phyloP scores from a whole-genome alignment of 1,139 yeast species.

The Barnettozyma hawaiiensis region DNA sequence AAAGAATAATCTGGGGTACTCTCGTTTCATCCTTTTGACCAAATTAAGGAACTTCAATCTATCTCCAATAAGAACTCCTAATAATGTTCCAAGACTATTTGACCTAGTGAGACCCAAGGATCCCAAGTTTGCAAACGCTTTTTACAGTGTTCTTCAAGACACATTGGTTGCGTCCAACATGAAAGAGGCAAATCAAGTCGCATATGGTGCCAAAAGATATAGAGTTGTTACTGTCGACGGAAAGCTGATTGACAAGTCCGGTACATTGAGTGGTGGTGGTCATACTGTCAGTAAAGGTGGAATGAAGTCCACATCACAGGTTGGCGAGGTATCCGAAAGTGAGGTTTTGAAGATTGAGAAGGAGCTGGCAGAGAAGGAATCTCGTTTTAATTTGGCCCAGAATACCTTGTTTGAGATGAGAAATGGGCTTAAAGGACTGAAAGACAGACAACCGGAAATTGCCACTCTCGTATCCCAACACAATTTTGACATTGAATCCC shows the following conservation, averaged over 20 bases:
- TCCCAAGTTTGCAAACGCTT: conserved; percentile 74
- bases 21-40: conserved; percentile 76
- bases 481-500: conserved; percentile 60
- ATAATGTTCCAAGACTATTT: conserved; percentile 71
- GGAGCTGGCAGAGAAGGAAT: conserved; percentile 52
- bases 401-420: conserved; percentile 56
- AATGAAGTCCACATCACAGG: conserved; percentile 31
- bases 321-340: conserved; percentile 39
- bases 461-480: conserved; percentile 58
- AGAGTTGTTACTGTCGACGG: conserved; percentile 94
- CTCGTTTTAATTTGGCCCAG: conserved; percentile 46
- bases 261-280: conserved; percentile 98
- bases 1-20: conserved; percentile 81
- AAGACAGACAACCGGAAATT: conserved; percentile 64
- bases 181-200: conserved; percentile 79
- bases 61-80: conserved; percentile 65
- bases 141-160: conserved; percentile 78
- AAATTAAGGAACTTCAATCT: conserved; percentile 63
- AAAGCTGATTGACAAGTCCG: conserved; percentile 87
- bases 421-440: conserved; percentile 48
- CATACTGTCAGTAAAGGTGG: conserved; percentile 44
- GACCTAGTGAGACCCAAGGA: conserved; percentile 73
- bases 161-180: conserved; percentile 82
- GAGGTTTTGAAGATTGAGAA: conserved; percentile 53
- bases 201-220: conserved; percentile 77